Base-by-base conservation (phyloP, 176 grass and related monocot genomes). In the Eragrostis nindensis region DNA sequence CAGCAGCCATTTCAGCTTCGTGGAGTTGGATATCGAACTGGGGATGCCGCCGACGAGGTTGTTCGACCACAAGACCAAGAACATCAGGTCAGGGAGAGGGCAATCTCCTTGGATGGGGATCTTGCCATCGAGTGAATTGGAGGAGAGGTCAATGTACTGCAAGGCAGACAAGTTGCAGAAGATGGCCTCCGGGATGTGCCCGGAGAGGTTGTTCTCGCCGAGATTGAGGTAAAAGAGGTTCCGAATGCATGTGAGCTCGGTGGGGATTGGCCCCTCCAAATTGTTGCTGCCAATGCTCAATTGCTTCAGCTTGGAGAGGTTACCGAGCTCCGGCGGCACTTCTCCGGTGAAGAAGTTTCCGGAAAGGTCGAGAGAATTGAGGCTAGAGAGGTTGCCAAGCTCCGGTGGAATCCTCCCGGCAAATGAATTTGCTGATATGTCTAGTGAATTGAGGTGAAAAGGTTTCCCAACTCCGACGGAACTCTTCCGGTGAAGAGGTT, bases 51-150 rank as follows among this genome's bases (percentile, higher is more conserved):
- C 90, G 62, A 25, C 55, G 64, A 99, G 80, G 71, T 93, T 79
- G 81, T 99, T 95, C 2, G 86, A 90, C 96, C 92, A 99, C 11
- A 99, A 41, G 62, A 99, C 88, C 55, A 99, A 76, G 75, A 91
- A 99, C 62, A 62, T 76, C 56, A 99, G 82, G 46, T 93, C 55
- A 0, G 96, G 87, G 9, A 98, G 80, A 3, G 66, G 48, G 79
- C 90, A 98, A 25, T 87, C 78, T 5, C 71, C 73, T 7, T 65
- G 18, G 30, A 79, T 82, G 66, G 96, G 82, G 62, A 99, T 95
- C 54, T 49, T 73, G 47, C 96, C 92, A 30, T 59, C 32, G 11
- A 99, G 88, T 1, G 53, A 84, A 24, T 99, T 99, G 75, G 88
- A 87, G 45, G 82, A 88, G 53, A 99, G 68, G 21, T 99, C 92